These are phyloP conservation scores for Polytolypa hystricis DNA, from an alignment of 2,329 filamentous ascomycete species.

Conservation along the genomic window DNA sequence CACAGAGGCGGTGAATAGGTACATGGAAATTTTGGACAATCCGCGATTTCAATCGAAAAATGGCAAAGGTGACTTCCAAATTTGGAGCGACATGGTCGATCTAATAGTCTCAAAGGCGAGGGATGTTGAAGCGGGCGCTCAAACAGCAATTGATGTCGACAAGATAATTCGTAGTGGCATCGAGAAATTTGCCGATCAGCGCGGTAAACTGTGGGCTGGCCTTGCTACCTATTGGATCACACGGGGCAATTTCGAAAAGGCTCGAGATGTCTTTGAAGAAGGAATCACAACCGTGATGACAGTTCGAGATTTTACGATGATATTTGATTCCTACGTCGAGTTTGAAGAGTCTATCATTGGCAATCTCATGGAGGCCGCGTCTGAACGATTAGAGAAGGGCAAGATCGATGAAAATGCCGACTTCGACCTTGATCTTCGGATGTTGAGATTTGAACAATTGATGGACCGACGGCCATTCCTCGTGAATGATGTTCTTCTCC, in stretches of 20 bases:
- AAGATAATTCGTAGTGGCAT: constrained; percentile 89
- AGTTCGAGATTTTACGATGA: constrained; percentile 88
- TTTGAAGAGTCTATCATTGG: constrained; percentile 95
- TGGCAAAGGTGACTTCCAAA: constrained; percentile 86
- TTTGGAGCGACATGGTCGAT: constrained; percentile 98
- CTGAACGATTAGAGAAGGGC: constrained; percentile 66
- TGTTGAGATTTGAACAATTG: constrained; percentile 95
- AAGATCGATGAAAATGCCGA: constrained; percentile 72
- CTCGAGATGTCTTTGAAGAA: constrained; percentile 88
- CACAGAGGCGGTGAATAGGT: constrained; percentile 81
- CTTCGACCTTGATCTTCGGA: constrained; percentile 87
- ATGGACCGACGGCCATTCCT: constrained; percentile 96
- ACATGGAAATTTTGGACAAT: constrained; percentile 87
- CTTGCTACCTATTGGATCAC: constrained; percentile 95
- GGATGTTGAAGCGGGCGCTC: constrained; percentile 68
- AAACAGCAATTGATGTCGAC: constrained; percentile 79
- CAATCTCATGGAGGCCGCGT: constrained; percentile 79
- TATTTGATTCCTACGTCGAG: constrained; percentile 93
- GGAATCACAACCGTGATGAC: constrained; percentile 98
- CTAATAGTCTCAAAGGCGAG: constrained; percentile 82
- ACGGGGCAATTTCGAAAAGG: constrained; percentile 80
- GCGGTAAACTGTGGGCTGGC: constrained; percentile 89
- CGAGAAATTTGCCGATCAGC: constrained; percentile 78
- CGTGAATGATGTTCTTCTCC: constrained; percentile 85
- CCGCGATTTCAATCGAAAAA: constrained; percentile 83